A percentile compares a stretch with the other conserved stretches of the same genome.
Conservation (phyloP, 2,329 filamentous ascomycete genomes). For the Cytospora paraplurivora region DNA sequence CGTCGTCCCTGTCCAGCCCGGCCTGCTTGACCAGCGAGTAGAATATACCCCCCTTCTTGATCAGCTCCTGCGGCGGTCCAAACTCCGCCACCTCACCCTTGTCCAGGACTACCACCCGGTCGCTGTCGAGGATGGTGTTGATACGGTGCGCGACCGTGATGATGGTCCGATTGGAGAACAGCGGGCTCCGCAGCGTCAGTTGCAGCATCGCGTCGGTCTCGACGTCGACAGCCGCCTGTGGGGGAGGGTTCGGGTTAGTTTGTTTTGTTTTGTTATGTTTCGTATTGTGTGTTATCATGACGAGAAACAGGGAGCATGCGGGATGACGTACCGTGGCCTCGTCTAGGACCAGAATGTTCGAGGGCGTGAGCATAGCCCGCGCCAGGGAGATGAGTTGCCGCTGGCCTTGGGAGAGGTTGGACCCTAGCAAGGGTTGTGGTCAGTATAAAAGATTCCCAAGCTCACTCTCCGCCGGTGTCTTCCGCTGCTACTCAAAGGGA, state of each 20-base stretch:
- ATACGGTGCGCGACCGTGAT: constrained; percentile 98
- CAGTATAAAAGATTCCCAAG: constrained; percentile 28
- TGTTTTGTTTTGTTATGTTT: too few species aligned
- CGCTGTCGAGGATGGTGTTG: constrained; percentile 89
- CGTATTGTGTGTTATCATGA: not conserved
- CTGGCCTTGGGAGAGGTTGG: constrained; percentile 93
- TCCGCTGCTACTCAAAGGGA: constrained; percentile 15
- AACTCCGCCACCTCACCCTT: constrained; percentile 90
- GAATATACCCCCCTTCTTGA: constrained; percentile 77
- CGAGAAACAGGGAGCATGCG: not conserved
- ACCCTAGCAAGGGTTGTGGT: constrained; percentile 57
- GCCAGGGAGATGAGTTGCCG: constrained; percentile 92
- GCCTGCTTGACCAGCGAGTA: constrained; percentile 91
- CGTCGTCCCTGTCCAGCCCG: constrained; percentile 63
- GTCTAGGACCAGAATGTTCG: constrained; percentile 95
- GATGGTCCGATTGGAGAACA: constrained; percentile 90
- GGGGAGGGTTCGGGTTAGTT: not conserved
- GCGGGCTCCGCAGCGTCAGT: constrained; percentile 61
- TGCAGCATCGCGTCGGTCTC: constrained; percentile 70
- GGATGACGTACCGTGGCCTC: constrained; percentile 68
- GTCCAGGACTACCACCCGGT: constrained; percentile 92
- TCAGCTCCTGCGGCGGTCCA: constrained; percentile 78
- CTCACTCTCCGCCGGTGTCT: constrained; percentile 13
- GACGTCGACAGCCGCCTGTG: constrained; percentile 64
- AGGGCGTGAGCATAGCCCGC: constrained; percentile 89